These are phyloP conservation scores for Pythium dissotocum DNA, from an alignment of 352 stramenopile species.

Conservation along the genomic window DNA sequence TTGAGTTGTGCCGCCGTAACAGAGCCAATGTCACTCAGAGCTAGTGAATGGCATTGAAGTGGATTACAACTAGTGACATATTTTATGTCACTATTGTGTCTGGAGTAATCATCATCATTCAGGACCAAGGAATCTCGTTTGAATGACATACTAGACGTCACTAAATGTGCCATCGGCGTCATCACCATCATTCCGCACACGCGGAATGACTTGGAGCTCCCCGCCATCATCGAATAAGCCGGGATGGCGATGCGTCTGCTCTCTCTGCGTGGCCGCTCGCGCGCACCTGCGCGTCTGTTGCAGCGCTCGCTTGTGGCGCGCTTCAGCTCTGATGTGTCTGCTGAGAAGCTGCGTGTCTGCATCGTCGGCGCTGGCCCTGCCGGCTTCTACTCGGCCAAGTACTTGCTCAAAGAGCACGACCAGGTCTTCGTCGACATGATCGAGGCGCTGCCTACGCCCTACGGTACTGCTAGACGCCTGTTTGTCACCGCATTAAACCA, in stretches of 20 bases:
- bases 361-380: slow-evolving; percentile 90
- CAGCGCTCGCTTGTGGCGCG: slow-evolving; percentile 14
- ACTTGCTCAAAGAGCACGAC: slow-evolving; percentile 87
- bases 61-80: no score
- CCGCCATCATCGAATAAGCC: neutral
- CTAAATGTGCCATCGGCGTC: neutral
- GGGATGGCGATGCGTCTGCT: slow-evolving; percentile 25
- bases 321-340: slow-evolving; percentile 12
- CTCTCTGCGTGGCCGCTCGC: slow-evolving; percentile 14
- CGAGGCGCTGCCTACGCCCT: slow-evolving; percentile 94
- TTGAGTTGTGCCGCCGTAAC: no score
- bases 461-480: slow-evolving; percentile 42
- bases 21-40: no score
- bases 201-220: slow-evolving; percentile 1
- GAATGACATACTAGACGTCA: neutral
- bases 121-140: no score
- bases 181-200: slow-evolving; percentile 24
- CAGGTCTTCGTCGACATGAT: slow-evolving; percentile 88
- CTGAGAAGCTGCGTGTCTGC: slow-evolving; percentile 64
- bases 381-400: slow-evolving; percentile 95
- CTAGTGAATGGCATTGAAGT: slow-evolving; percentile 2
- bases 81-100: no score
- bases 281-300: slow-evolving; percentile 6
- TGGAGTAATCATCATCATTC: no score
- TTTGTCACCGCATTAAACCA: neutral